Evolutionary conservation across 2,329 filamentous ascomycete species (phyloP), one percentile per base, ranked within the genome.

Genomic region (Aspergillus amoenus): DNA sequence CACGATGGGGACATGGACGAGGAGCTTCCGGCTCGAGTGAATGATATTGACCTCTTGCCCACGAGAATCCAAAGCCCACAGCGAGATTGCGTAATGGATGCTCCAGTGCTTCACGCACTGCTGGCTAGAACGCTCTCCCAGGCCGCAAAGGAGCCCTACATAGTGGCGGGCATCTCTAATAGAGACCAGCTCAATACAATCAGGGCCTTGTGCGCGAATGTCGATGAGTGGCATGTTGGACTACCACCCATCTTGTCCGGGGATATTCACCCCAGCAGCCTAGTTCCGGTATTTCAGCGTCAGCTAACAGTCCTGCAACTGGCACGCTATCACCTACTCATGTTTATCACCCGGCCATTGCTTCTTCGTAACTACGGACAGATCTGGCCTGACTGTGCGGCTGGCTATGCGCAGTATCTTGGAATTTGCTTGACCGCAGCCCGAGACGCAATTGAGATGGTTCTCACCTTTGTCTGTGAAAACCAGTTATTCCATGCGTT

Each of bases 1-100:
- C 67, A 73, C 18, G 68, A 75, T 12, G 68, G 72, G 17, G 66
- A 68, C 24, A 13, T 85, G 37, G 82, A 86, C 53, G 83, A 85
- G 55, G 76, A 79, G 1, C 76, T 82, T n/a, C 83, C 83, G 2
- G 55, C 58, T 3, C 40, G 58, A 21, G 54, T 59, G 11, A 62
- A 62, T 45, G 65, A 67, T 12, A 55, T 62, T 13, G 60, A 64
- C 11, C 55, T 65, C n/a, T 55, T 58, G 1, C 18, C 53, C 1
- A 50, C 47, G 11, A 32, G 22, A 9, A 57, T 43, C 17, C 37
- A 37, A 11, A 30, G 55, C 1, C 45, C 52, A 2, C 61, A 56
- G 9, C 54, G 58, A n/a, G 64, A 67, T 27, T 66, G 65, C 30
- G 44, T 64, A 8, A 65, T 67, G 64, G 62, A 66, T 40, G 65